A percentile compares a stretch with the other conserved stretches of the same genome.
Conservation (phyloP, 495 filamentous ascomycete genomes). For the Chaetomium cochliodes region DNA sequence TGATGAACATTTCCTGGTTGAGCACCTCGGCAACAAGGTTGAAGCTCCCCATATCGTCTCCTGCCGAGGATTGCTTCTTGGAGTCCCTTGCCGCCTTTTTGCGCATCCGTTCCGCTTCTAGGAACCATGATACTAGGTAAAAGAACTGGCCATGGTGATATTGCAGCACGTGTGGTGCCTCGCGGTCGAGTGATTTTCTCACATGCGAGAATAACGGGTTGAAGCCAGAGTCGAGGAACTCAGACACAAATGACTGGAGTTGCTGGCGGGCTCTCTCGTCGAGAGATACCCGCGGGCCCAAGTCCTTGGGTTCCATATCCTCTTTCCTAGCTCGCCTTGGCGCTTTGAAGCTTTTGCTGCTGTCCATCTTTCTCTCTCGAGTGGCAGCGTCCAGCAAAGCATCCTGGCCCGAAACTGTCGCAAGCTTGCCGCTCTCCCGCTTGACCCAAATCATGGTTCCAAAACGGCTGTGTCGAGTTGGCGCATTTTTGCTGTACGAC, state of each 20-base stretch:
- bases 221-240: slow-evolving; percentile 93
- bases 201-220: slow-evolving; percentile 88
- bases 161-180: slow-evolving; percentile 76
- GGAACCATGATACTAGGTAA: slow-evolving; percentile 91
- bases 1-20: slow-evolving; percentile 88
- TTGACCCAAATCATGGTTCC: slow-evolving; percentile 98
- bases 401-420: slow-evolving; percentile 85
- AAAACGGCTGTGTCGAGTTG: slow-evolving; percentile 89
- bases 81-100: slow-evolving; percentile 54
- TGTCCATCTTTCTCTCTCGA: slow-evolving; percentile 84
- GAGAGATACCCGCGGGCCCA: slow-evolving; percentile 68
- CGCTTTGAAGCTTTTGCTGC: slow-evolving; percentile 83
- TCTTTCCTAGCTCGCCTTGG: slow-evolving; percentile 63
- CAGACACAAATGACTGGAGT: slow-evolving; percentile 79
- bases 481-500: slow-evolving; percentile 73
- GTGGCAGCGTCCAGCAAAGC: slow-evolving; percentile 70
- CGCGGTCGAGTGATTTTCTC: slow-evolving; percentile 84
- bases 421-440: slow-evolving; percentile 73
- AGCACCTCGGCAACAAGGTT: slow-evolving; percentile 83
- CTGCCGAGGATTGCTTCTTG: slow-evolving; percentile 43
- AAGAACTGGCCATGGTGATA: slow-evolving; percentile 81
- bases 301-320: slow-evolving; percentile 67
- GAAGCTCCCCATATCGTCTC: slow-evolving; percentile 71
- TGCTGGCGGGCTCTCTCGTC: slow-evolving; percentile 66
- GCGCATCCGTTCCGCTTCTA: slow-evolving; percentile 80